Evolutionary conservation across 192 early-diverging fungal species (phyloP).

Genomic region (Pilaira anomala): DNA sequence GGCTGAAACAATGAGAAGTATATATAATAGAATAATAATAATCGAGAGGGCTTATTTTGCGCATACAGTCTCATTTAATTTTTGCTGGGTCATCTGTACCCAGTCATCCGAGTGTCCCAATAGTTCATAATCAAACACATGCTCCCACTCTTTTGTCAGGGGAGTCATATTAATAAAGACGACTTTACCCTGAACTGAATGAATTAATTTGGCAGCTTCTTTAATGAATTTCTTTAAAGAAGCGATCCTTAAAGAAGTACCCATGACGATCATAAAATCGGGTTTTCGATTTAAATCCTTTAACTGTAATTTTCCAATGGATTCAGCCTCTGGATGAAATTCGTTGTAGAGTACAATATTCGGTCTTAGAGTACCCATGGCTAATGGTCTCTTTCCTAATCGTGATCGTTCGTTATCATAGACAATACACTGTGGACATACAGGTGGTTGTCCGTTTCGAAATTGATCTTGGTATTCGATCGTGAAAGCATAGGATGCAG

Average conservation of each 20-base stretch:
- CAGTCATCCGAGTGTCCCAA: conserved; percentile 67
- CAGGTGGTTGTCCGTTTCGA: conserved; percentile 66
- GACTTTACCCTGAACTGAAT: conserved; percentile 46
- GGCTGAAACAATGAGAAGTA: no score
- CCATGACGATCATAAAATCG: conserved; percentile 83
- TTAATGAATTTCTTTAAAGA: conserved; percentile 75
- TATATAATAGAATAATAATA: no score
- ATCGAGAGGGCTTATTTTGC: no score
- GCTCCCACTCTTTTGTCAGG: conserved; percentile 70
- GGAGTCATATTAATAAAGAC: conserved; percentile 77
- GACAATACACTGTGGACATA: conserved; percentile 51
- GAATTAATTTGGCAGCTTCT: conserved; percentile 59
- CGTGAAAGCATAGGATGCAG: conserved; percentile 60
- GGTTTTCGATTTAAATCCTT: conserved; percentile 56
- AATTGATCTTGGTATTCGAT: conserved; percentile 57
- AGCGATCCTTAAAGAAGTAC: conserved; percentile 82
- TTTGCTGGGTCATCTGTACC: conserved; percentile 28
- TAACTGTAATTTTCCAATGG: conserved; percentile 56
- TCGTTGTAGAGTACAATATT: conserved; percentile 96
- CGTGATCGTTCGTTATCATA: conserved; percentile 45
- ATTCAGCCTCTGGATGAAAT: conserved; percentile 68
- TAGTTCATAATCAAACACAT: conserved; percentile 77
- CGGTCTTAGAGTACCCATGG: conserved; percentile 79
- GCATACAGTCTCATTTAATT: neutral
- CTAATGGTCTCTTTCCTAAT: conserved; percentile 71